These are phyloP conservation scores for Noccaea bulbosa DNA, from an alignment of 345 rosid genomes.

Conservation along the genomic window DNA sequence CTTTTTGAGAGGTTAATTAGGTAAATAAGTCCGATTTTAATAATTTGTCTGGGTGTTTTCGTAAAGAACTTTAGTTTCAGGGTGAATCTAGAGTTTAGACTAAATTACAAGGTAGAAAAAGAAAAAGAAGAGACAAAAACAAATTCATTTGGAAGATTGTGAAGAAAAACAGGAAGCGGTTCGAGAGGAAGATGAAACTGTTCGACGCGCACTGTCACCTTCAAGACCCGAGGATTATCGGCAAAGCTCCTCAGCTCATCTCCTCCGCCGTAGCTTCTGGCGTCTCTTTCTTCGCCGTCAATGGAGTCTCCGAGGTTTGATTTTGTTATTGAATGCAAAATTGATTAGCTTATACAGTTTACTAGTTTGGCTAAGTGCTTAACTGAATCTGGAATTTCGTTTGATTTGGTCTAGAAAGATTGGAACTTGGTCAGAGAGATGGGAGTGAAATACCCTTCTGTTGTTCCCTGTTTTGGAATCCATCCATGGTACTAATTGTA, in stretches of 20 bases:
- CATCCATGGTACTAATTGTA: constrained; percentile 73
- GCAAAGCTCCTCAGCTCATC: constrained; percentile 65
- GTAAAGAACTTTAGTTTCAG: background rate
- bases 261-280: constrained; percentile 64
- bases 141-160: background rate
- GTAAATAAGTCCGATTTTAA: too few relatives aligned
- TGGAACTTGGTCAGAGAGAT: constrained; percentile 83
- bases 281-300: constrained; percentile 70
- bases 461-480: constrained; percentile 86
- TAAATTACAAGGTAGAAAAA: background rate
- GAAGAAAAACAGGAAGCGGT: constrained; percentile 12
- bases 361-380: background rate
- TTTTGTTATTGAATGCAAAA: background rate
- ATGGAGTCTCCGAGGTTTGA: constrained; percentile 76
- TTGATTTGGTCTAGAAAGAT: constrained; percentile 58
- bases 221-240: constrained; percentile 82
- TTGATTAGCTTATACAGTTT: constrained; percentile 11
- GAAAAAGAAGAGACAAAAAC: background rate
- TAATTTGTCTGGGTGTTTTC: background rate
- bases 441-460: constrained; percentile 64
- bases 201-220: constrained; percentile 98
- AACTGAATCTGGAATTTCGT: background rate
- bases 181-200: constrained; percentile 53
- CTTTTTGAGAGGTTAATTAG: too few relatives aligned
- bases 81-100: background rate